Base-by-base conservation (phyloP, 2,329 filamentous ascomycete genomes). In the Penicillium expansum region DNA sequence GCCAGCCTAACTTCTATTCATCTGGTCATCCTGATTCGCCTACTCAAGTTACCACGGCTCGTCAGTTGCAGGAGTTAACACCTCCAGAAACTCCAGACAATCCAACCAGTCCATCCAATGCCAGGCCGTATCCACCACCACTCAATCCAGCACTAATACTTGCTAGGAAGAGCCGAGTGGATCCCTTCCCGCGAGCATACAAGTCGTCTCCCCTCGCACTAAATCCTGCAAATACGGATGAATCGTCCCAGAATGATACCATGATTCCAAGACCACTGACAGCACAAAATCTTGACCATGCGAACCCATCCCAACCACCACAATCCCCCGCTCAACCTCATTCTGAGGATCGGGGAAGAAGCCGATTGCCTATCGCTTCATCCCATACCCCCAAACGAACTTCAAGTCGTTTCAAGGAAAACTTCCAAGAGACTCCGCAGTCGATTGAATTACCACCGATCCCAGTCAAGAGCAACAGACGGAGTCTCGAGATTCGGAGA, bases 161-260 rank as follows among this genome's bases (percentile, higher is more conserved):
- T 11, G 43, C 44, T 7, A 57, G 56, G 22, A 57, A 52, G 38
- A 53, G 13, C 11, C 45, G 47, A n/a, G 30, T 47, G 20, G 61
- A 66, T 10, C 43, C 39, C 5, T 50, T 49, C 33, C 29, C 48
- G 16, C 62, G 58, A 44, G 59, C 56, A 13, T 72, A 72, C 58
- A 70, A 65, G 47, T 71, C 71, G 7, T 74, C 72, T 13, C 71
- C 71, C 22, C 64, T 74, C 29, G 62, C 71, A 9, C 62, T 62
- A 39, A 65, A 67, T 14, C 59, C 67, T 37, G 62, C 62, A 22
- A 58, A 57, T 20, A 63, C 50, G 8, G 32, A 56, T n/a, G 59
- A 59, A 10, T 33, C 35, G 27, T 41, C 59, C 47, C 50, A 32
- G 33, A 53, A 53, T 27, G 47, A 47, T 29, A 48, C n/a, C 18